A percentile compares a stretch with the other conserved stretches of the same genome.
These are phyloP conservation scores for Chamaecyparis obtusa DNA, from an alignment of 75 land plant species.

Conservation along the genomic window DNA sequence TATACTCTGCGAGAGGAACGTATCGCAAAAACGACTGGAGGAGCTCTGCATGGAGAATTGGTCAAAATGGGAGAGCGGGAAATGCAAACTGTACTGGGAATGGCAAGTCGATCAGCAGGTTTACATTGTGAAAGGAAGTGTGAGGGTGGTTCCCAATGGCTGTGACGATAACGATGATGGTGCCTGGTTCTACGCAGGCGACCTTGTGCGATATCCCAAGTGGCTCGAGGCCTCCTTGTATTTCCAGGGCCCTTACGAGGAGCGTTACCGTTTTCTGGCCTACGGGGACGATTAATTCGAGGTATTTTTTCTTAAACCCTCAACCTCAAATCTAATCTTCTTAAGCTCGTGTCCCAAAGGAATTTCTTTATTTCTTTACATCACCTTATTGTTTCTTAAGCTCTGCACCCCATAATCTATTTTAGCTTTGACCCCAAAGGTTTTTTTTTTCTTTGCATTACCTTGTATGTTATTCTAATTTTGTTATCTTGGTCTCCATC, in stretches of 20 bases:
- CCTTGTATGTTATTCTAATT: no score
- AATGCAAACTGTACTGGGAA: constrained; percentile 64
- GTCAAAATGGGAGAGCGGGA: constrained; percentile 84
- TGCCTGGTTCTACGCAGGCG: constrained; percentile 73
- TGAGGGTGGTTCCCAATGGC: constrained; percentile 78
- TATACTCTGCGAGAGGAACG: constrained; percentile 60
- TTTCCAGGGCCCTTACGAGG: constrained; percentile 80
- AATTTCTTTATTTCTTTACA: no score
- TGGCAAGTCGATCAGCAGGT: constrained; percentile 97
- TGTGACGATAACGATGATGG: constrained; percentile 23
- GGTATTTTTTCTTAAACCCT: background rate
- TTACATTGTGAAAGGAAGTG: constrained; percentile 79
- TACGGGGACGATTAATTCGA: constrained; percentile 67
- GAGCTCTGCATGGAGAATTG: constrained; percentile 75
- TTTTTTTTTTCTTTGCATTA: no score
- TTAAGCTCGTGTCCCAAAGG: no score
- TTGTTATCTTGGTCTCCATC: background rate
- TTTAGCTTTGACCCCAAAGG: no score
- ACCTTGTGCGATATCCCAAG: constrained; percentile 93
- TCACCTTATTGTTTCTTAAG: background rate
- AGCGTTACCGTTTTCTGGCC: constrained; percentile 80
- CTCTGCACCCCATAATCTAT: background rate
- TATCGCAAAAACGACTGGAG: constrained; percentile 48
- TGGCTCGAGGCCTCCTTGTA: constrained; percentile 83
- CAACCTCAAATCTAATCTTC: background rate